Percentiles rank a stretch among this genome's conserved stretches.
Conservation (phyloP, 805 yeast species). For the Saturnispora halmiae region DNA sequence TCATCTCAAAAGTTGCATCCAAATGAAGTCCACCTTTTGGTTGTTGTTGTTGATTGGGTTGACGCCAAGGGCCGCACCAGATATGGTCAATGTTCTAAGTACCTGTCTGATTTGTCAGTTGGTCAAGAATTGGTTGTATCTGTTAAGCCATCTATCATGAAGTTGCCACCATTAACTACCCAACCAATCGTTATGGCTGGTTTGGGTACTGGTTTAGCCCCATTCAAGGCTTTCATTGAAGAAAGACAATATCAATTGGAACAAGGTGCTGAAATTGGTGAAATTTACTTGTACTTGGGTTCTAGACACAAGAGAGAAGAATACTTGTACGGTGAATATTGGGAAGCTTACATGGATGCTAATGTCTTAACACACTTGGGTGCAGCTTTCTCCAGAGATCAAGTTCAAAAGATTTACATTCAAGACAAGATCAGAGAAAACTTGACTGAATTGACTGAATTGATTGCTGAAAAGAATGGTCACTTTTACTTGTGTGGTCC, state of each 20-base stretch:
- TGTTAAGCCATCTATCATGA: constrained; percentile 96
- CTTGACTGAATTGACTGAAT: constrained; percentile 62
- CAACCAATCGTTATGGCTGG: constrained; percentile 97
- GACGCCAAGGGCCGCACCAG: constrained; percentile 79
- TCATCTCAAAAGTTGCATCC: constrained; percentile 91
- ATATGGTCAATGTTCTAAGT: constrained; percentile 92
- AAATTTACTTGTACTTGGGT: constrained; percentile 78
- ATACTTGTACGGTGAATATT: constrained; percentile 89
- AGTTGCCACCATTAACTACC: constrained; percentile 75
- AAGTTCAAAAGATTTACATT: constrained; percentile 86
- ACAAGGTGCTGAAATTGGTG: constrained; percentile 86
- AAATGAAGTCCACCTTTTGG: constrained; percentile 79
- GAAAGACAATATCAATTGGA: constrained; percentile 89
- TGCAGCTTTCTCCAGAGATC: constrained; percentile 97
- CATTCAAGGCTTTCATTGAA: constrained; percentile 94
- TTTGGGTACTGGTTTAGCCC: constrained; percentile 95
- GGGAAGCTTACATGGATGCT: constrained; percentile 94
- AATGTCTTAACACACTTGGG: constrained; percentile 91
- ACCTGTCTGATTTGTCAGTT: constrained; percentile 63
- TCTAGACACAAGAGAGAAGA: constrained; percentile 94
- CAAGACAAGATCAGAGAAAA: constrained; percentile 86
- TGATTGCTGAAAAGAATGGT: constrained; percentile 71
- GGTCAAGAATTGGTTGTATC: constrained; percentile 88
- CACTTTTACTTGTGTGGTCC: constrained; percentile 97
- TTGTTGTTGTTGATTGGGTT: constrained; percentile 94